These are phyloP conservation scores for Endotrypanum monterogeii DNA, from an alignment of 208 protist genomes.

Conservation along the genomic window DNA sequence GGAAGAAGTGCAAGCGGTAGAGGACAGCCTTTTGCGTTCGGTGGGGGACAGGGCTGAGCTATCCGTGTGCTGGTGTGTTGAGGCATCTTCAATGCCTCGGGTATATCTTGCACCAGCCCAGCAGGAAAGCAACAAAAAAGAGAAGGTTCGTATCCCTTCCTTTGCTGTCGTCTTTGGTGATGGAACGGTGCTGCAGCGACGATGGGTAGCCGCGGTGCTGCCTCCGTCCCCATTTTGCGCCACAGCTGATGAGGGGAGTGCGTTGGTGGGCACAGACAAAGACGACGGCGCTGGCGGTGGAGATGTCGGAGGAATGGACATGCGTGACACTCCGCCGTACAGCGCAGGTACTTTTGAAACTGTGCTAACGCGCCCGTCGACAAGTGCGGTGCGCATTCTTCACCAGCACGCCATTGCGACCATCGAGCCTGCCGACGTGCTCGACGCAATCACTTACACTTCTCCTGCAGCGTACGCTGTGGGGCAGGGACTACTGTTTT, in stretches of 20 bases:
- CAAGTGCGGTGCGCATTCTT: constrained; percentile 66
- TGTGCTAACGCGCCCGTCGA: constrained; percentile 51
- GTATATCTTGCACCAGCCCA: constrained; percentile 60
- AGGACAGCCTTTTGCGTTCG: constrained; percentile 19
- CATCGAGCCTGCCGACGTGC: constrained; percentile 68
- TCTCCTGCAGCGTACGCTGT: constrained; percentile 56
- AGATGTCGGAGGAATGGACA: not conserved
- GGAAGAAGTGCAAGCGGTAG: constrained; percentile 26
- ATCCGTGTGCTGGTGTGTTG: constrained; percentile 67
- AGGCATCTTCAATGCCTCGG: constrained; percentile 67
- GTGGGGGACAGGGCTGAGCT: constrained; percentile 4
- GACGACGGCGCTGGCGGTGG: not conserved
- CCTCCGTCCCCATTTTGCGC: not conserved
- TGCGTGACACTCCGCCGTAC: not conserved
- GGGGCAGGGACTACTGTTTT: constrained; percentile 76
- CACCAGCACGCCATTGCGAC: constrained; percentile 63
- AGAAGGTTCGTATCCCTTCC: not conserved
- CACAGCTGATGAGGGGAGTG: not conserved
- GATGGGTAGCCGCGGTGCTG: constrained; percentile 26
- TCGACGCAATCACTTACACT: constrained; percentile 32
- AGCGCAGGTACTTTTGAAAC: constrained; percentile 46
- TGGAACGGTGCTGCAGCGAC: constrained; percentile 64
- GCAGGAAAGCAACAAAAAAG: not conserved
- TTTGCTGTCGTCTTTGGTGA: constrained; percentile 81
- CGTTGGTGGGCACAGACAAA: not conserved